Conservation (phyloP, 768 basidiomycete species). For the Boletus edulis region DNA sequence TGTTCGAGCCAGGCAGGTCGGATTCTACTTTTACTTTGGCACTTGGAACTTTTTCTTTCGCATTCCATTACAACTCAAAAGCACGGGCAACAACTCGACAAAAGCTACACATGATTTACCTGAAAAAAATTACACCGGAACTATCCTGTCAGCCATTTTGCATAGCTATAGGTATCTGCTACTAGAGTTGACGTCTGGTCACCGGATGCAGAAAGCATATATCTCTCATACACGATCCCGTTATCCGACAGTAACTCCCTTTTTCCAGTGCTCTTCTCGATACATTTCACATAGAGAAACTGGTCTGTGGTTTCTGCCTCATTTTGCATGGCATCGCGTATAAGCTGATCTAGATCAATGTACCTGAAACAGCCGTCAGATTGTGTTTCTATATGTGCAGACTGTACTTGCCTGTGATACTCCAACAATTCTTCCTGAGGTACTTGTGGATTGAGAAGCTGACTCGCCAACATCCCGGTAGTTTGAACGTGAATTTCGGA, state of each 20-base stretch:
- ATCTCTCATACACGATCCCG: conserved; percentile 18
- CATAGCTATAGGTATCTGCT: conserved; percentile 17
- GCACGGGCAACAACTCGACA: no score
- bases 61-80: no score
- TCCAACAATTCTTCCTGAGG: conserved; percentile 63
- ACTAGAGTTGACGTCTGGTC: not conserved
- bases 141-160: conserved; percentile 19
- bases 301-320: conserved; percentile 57
- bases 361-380: conserved; percentile 44
- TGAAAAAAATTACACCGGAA: not conserved
- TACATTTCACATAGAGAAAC: conserved; percentile 51
- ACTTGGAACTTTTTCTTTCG: not conserved
- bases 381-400: not conserved
- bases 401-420: conserved; percentile 59
- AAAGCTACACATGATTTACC: no score
- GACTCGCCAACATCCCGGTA: conserved; percentile 56
- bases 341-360: conserved; percentile 69
- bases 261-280: conserved; percentile 39
- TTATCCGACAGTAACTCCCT: conserved; percentile 9
- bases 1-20: conserved; percentile 63
- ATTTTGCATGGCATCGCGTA: conserved; percentile 55
- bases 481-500: conserved; percentile 35
- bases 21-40: conserved; percentile 20
- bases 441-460: conserved; percentile 61
- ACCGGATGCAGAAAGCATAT: conserved; percentile 15